A percentile compares a stretch with the other conserved stretches of the same genome.
Evolutionary conservation across 139 green algal species (phyloP).

Genomic region (Coccomyxa sp.): DNA sequence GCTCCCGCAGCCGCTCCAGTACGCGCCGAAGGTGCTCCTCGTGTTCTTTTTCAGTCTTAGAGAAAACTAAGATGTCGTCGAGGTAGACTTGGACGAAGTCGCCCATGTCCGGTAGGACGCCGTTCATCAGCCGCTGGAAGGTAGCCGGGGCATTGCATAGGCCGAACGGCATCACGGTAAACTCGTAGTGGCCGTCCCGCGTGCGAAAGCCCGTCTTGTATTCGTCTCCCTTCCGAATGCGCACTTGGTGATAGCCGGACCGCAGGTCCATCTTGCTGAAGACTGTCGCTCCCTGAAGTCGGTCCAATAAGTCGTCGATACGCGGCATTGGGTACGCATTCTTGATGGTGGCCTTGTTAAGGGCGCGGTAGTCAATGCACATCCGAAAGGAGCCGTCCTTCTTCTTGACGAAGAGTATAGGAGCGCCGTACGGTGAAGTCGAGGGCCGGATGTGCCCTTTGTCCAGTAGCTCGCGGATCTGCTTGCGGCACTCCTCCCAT

Average conservation of each 20-base stretch:
- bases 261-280: conserved; percentile 46
- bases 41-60: conserved; percentile 33
- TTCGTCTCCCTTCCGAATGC: conserved; percentile 20
- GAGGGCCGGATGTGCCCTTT: too few species aligned
- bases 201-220: conserved; percentile 38
- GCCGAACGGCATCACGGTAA: conserved; percentile 32
- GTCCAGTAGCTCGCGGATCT: too few species aligned
- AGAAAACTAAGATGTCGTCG: conserved; percentile 55
- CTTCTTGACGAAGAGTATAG: too few species aligned
- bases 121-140: conserved; percentile 42
- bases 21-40: conserved; percentile 34
- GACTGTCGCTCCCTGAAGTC: conserved; percentile 27
- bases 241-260: conserved; percentile 32
- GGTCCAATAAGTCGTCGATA: conserved; percentile 34
- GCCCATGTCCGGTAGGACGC: conserved; percentile 34
- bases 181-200: conserved; percentile 29
- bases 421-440: too few species aligned
- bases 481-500: too few species aligned
- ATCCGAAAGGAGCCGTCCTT: not conserved
- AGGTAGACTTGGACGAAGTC: conserved; percentile 52
- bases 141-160: conserved; percentile 46
- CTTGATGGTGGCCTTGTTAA: not conserved
- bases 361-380: not conserved
- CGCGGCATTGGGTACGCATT: not conserved
- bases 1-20: conserved; percentile 26